These are phyloP conservation scores for Cornus florida DNA, from an alignment of 148 eudicot species.

Conservation along the genomic window DNA sequence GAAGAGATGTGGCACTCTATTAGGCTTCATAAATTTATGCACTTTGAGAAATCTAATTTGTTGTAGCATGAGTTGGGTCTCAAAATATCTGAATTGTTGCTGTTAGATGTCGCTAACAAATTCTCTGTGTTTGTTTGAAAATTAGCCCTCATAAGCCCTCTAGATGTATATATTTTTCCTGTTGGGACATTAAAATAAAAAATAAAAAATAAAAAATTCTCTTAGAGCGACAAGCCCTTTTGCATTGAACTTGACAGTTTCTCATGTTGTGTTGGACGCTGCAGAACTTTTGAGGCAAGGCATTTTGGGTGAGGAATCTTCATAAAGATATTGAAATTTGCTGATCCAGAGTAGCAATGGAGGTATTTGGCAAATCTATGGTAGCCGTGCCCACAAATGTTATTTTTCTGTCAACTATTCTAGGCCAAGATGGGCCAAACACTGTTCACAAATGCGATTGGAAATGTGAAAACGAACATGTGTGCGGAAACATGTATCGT, in stretches of 20 bases:
- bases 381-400: constrained; percentile 71
- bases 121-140: too few relatives aligned
- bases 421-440: constrained; percentile 80
- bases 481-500: constrained; percentile 89
- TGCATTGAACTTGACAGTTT: constrained; percentile 31
- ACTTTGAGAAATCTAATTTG: neutral
- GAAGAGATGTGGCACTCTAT: neutral
- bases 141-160: too few relatives aligned
- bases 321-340: constrained; percentile 7
- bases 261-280: constrained; percentile 40
- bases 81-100: neutral
- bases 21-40: neutral
- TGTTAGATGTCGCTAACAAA: too few relatives aligned
- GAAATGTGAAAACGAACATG: constrained; percentile 82
- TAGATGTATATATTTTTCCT: too few relatives aligned
- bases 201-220: neutral
- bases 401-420: constrained; percentile 76
- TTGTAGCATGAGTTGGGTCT: neutral
- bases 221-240: neutral
- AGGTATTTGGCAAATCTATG: constrained; percentile 68
- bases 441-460: constrained; percentile 91
- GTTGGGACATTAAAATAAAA: too few relatives aligned
- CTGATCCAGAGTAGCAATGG: constrained; percentile 45
- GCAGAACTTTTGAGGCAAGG: constrained; percentile 42
- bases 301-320: constrained; percentile 3